These are phyloP conservation scores for Botrytis aclada DNA, from an alignment of 2,329 filamentous ascomycete species.

Conservation along the genomic window DNA sequence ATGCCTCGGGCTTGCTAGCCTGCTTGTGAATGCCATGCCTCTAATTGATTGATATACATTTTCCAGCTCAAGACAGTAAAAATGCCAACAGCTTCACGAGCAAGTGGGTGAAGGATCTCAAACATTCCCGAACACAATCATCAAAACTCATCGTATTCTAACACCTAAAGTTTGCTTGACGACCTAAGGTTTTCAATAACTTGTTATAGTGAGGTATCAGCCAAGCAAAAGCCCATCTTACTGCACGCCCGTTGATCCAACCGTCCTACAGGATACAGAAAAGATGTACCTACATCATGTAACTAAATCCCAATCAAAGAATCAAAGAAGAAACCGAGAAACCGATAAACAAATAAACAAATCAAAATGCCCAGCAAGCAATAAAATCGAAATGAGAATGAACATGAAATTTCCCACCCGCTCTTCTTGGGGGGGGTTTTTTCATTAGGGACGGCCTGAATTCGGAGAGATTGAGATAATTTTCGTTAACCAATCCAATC, in stretches of 20 bases:
- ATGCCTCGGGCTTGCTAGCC: background rate
- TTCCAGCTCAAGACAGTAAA: background rate
- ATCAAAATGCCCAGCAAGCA: background rate
- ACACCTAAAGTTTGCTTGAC: background rate
- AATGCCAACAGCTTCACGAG: background rate
- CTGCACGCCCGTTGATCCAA: slow-evolving; percentile 8
- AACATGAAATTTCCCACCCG: background rate
- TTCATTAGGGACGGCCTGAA: slow-evolving; percentile 2
- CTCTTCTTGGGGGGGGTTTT: background rate
- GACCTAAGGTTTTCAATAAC: background rate
- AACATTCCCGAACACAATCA: background rate
- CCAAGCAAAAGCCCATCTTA: background rate
- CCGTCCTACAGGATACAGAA: background rate
- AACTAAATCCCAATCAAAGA: background rate
- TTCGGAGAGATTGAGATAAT: background rate
- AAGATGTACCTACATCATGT: slow-evolving; percentile 1
- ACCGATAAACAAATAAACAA: background rate
- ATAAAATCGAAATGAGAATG: background rate
- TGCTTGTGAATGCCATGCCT: background rate
- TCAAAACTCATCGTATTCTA: background rate
- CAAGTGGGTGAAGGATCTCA: background rate
- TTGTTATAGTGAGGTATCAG: background rate
- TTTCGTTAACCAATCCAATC: background rate
- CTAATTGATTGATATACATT: background rate
- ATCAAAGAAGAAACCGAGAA: background rate